These are phyloP conservation scores for Pseudocercospora ulei DNA, from an alignment of 2,329 filamentous ascomycete species.

Conservation along the genomic window DNA sequence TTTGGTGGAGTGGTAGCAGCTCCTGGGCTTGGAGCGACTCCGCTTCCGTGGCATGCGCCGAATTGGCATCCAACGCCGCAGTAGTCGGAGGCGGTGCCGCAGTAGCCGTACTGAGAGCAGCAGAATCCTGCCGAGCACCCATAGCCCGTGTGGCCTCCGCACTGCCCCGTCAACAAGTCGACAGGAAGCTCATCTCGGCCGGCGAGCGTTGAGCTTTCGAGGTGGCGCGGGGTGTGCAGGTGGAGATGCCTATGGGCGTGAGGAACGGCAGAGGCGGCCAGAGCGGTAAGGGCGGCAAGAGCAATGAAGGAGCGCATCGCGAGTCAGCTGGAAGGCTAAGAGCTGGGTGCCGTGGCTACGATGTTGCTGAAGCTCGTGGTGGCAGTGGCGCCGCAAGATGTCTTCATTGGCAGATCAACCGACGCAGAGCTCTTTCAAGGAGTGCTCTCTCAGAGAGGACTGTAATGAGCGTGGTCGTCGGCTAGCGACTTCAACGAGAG, in stretches of 20 bases:
- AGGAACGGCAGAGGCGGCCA: constrained; percentile 17
- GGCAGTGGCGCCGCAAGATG: not conserved
- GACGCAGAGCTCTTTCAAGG: constrained; percentile 10
- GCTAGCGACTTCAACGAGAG: constrained; percentile 19
- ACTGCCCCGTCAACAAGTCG: constrained; percentile 19
- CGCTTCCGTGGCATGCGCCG: constrained; percentile 17
- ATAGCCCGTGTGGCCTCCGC: constrained; percentile 21
- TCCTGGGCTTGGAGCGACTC: constrained; percentile 4
- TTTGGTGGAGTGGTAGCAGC: constrained; percentile 5
- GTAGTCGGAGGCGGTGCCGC: constrained; percentile 20
- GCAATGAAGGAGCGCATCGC: constrained; percentile 15
- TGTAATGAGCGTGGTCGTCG: constrained; percentile 23
- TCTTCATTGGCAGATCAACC: constrained; percentile 14
- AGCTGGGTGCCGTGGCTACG: not conserved
- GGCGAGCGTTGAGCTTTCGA: constrained; percentile 13
- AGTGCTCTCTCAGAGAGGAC: constrained; percentile 16
- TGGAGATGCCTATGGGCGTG: constrained; percentile 16
- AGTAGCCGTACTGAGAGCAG: constrained; percentile 27
- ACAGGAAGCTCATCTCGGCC: constrained; percentile 18
- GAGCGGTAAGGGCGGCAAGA: constrained; percentile 12
- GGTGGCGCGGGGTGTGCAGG: constrained; percentile 11
- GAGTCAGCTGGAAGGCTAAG: constrained; percentile 3
- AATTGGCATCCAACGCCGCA: constrained; percentile 28
- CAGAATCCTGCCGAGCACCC: constrained; percentile 21
- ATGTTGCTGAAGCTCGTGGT: constrained; percentile 3